A percentile compares a stretch with the other conserved stretches of the same genome.
Conservation (phyloP, 2,329 filamentous ascomycete genomes). For the Ampelomyces quisqualis region DNA sequence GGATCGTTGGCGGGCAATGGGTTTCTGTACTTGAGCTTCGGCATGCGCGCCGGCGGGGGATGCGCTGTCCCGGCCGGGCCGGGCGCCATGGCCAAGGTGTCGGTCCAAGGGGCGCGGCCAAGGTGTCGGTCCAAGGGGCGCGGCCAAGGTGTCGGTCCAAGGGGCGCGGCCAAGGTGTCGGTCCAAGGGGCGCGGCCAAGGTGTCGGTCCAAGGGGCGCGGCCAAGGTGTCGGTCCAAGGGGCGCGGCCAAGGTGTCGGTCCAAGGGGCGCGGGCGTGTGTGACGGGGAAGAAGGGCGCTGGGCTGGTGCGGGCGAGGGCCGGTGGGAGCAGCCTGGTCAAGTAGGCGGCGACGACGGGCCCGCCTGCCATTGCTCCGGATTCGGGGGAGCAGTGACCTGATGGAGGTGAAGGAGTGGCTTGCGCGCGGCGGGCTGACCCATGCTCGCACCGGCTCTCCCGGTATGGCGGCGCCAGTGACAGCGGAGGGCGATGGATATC, state of each 20-base stretch:
- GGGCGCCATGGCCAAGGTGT: slow-evolving; percentile 34
- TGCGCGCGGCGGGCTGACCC: slow-evolving; percentile 1
- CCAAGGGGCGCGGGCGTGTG: too few relatives aligned
- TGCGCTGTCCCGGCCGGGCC: slow-evolving; percentile 29
- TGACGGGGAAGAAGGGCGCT: too few relatives aligned
- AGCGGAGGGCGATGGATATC: too few relatives aligned
- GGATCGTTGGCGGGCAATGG: slow-evolving; percentile 25
- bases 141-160: too few relatives aligned
- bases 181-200: too few relatives aligned
- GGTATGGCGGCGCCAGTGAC: not conserved
- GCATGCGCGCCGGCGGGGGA: slow-evolving; percentile 32
- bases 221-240: too few relatives aligned
- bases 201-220: too few relatives aligned
- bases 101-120: slow-evolving; percentile 23
- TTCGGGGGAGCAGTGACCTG: too few relatives aligned
- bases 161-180: too few relatives aligned
- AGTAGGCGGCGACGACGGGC: slow-evolving; percentile 6
- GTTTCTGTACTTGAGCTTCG: slow-evolving; percentile 40
- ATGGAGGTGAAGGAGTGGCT: slow-evolving; percentile 2
- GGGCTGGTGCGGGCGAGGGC: too few relatives aligned
- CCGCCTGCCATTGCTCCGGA: slow-evolving; percentile 3
- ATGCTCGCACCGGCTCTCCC: not conserved
- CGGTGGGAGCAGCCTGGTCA: slow-evolving; percentile 11
- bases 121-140: slow-evolving; percentile 27
- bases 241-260: too few relatives aligned